Percentiles rank a stretch among this genome's conserved stretches.
Evolutionary conservation across 257 asterid species (phyloP).

Genomic region (Solanum bukasovii): DNA sequence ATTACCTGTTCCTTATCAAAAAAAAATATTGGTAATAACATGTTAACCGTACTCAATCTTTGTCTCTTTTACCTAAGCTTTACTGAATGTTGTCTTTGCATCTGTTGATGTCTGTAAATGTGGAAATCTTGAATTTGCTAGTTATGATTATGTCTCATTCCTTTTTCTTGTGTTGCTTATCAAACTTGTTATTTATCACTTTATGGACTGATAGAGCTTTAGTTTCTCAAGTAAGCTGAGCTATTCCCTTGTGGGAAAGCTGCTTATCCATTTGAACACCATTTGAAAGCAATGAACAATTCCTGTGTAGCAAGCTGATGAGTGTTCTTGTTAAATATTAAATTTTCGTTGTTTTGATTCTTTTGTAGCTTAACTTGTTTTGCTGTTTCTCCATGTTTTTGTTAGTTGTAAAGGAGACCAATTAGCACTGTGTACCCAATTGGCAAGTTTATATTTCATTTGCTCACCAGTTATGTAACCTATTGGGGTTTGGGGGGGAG

Average conservation of each 20-base stretch:
- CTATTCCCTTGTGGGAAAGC: neutral
- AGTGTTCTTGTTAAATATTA: neutral
- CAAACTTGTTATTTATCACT: neutral
- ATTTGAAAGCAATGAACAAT: neutral
- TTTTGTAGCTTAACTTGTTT: neutral
- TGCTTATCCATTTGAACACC: neutral
- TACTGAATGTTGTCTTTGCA: neutral
- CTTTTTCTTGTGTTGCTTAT: neutral
- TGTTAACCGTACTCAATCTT: slow-evolving; percentile 5
- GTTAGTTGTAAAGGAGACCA: neutral
- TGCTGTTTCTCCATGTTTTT: neutral
- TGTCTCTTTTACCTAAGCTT: neutral
- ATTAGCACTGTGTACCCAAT: neutral
- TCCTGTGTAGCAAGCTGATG: neutral
- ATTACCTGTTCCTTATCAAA: neutral
- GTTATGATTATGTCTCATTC: neutral
- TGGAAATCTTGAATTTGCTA: neutral
- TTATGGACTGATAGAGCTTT: neutral
- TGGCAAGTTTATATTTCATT: neutral
- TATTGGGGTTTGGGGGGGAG: neutral
- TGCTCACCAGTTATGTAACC: neutral
- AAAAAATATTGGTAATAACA: neutral
- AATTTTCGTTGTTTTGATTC: neutral
- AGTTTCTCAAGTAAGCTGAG: neutral
- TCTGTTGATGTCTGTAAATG: neutral